These are phyloP conservation scores for Boletus pseudopeckii DNA, from an alignment of 768 basidiomycete genomes.

Conservation along the genomic window DNA sequence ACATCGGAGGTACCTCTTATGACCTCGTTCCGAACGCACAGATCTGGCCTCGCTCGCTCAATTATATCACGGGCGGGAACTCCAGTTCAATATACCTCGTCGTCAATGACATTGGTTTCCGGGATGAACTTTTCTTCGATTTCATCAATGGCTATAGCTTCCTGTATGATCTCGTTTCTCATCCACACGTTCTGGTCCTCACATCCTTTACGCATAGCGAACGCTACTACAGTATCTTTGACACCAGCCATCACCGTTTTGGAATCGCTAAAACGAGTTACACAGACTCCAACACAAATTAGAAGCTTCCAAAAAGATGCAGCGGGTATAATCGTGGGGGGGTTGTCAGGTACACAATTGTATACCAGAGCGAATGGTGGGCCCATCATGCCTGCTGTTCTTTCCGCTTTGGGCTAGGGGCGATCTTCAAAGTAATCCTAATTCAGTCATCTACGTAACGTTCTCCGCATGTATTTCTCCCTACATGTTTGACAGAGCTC, in stretches of 20 bases:
- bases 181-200: background rate
- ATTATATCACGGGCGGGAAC: conserved; percentile 26
- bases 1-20: conserved; percentile 15
- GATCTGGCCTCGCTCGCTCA: conserved; percentile 34
- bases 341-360: background rate
- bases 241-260: conserved; percentile 34
- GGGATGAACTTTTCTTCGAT: too few relatives aligned
- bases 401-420: background rate
- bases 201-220: conserved; percentile 17
- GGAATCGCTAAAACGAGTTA: conserved; percentile 40
- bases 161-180: background rate
- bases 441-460: too few relatives aligned
- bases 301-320: background rate
- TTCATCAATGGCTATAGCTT: too few relatives aligned
- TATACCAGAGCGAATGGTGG: background rate
- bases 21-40: conserved; percentile 24
- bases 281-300: background rate
- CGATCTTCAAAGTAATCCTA: background rate
- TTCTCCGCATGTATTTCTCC: too few relatives aligned
- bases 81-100: conserved; percentile 26
- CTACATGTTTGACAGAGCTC: too few relatives aligned
- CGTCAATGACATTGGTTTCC: conserved; percentile 17
- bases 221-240: conserved; percentile 22
- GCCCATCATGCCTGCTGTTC: background rate
- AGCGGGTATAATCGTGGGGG: background rate